phyloP scores from a whole-genome alignment of 345 rosid species.

The Eutrema yunnanense region DNA sequence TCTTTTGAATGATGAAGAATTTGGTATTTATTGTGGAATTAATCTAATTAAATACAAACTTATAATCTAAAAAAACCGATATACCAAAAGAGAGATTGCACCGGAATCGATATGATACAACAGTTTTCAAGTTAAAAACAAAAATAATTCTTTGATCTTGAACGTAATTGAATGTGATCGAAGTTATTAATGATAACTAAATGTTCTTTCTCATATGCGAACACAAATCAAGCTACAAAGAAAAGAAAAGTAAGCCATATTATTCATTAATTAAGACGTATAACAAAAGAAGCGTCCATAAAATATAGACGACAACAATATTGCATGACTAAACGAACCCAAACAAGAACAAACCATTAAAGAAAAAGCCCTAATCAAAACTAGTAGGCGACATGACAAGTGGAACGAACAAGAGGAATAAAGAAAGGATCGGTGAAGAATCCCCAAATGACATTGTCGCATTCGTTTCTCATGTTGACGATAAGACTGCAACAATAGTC shows the following conservation, averaged over 20 bases:
- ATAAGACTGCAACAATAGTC: conserved; percentile 15
- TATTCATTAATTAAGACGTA: neutral
- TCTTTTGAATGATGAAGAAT: neutral
- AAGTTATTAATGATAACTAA: neutral
- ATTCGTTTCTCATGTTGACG: conserved; percentile 17
- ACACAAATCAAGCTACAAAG: neutral
- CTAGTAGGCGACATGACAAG: conserved; percentile 16
- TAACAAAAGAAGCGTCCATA: neutral
- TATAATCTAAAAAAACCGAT: neutral
- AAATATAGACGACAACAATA: conserved; percentile 1
- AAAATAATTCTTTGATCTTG: neutral
- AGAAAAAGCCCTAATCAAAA: conserved; percentile 1
- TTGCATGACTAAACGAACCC: conserved; percentile 19
- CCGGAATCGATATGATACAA: neutral
- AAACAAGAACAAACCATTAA: neutral
- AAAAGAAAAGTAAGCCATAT: neutral
- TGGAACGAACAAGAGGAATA: conserved; percentile 28
- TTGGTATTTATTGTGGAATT: neutral
- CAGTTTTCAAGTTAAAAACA: neutral
- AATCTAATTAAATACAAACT: neutral
- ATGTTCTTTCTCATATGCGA: neutral
- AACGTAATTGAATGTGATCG: neutral
- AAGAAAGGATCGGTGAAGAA: conserved; percentile 25
- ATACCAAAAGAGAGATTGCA: neutral
- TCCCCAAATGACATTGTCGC: conserved; percentile 16